Evolutionary conservation across 371 early-diverging fungal species (phyloP).

Genomic region (Mortierella sp.): DNA sequence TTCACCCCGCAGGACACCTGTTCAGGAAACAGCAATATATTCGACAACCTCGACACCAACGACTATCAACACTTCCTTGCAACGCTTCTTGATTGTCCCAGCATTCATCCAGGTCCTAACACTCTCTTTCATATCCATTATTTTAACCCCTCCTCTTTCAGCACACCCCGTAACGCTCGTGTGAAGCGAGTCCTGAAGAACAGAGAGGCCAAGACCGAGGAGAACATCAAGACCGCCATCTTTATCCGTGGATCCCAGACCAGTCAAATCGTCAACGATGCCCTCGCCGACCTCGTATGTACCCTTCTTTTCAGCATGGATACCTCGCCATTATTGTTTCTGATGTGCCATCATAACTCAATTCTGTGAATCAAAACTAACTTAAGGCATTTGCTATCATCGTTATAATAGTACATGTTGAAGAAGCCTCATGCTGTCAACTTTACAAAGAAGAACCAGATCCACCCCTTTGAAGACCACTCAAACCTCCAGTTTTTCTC

Average conservation of each 20-base stretch:
- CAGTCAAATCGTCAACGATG: constrained; percentile 85
- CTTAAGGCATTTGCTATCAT: background rate
- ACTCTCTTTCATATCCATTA: background rate
- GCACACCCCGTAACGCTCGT: constrained; percentile 89
- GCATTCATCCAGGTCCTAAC: constrained; percentile 2
- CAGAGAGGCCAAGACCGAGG: constrained; percentile 91
- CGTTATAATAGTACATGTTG: constrained; percentile 78
- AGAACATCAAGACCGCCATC: constrained; percentile 92
- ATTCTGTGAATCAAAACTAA: background rate
- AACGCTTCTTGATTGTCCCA: background rate
- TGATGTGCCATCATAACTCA: background rate
- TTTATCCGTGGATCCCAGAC: constrained; percentile 93
- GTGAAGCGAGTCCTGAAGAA: constrained; percentile 88
- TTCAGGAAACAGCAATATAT: background rate
- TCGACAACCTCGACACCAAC: background rate
- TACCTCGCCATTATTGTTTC: background rate
- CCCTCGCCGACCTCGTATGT: constrained; percentile 90
- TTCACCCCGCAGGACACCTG: background rate
- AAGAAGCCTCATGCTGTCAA: constrained; percentile 92
- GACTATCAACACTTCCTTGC: background rate
- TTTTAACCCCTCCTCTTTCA: constrained; percentile 19
- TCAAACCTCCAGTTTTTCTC: constrained; percentile 93
- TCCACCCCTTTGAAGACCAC: constrained; percentile 97
- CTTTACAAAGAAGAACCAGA: constrained; percentile 94
- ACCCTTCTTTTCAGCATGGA: background rate